Percentiles rank a stretch among this genome's conserved stretches.
phyloP scores from a whole-genome alignment of 1,284 basidiomycete genomes.

The Trichosporon sp. region DNA sequence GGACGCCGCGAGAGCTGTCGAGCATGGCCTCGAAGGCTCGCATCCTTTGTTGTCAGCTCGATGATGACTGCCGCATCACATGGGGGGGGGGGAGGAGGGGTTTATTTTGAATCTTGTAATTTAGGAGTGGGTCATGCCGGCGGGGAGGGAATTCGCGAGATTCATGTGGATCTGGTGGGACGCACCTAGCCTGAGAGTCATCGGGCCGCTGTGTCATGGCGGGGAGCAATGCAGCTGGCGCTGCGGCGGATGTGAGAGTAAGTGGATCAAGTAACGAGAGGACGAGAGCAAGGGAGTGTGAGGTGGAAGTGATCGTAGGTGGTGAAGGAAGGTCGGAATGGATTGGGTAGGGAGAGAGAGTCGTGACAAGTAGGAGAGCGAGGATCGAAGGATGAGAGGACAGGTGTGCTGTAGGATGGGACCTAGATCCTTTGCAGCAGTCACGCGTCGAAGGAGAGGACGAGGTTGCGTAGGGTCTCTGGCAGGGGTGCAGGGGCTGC shows the following conservation, averaged over 20 bases:
- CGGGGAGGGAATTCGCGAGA: background rate
- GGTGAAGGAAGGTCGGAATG: background rate
- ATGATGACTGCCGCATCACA: background rate
- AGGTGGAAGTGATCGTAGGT: background rate
- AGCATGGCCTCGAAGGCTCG: constrained; percentile 52
- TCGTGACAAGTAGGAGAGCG: background rate
- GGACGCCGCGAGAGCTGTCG: constrained; percentile 42
- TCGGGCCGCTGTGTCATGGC: background rate
- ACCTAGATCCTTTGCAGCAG: background rate
- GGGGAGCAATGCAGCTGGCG: background rate
- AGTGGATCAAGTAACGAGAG: background rate
- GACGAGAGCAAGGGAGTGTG: background rate
- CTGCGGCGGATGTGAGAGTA: background rate
- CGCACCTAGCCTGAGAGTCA: constrained; percentile 6
- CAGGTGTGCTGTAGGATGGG: background rate
- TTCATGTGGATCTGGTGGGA: background rate
- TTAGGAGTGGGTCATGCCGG: background rate
- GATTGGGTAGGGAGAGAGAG: background rate
- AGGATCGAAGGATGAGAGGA: background rate
- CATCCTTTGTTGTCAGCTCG: constrained; percentile 35
- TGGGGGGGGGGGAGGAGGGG: background rate
- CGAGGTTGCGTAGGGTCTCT: too few relatives aligned
- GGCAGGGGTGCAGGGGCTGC: background rate
- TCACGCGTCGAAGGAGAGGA: background rate
- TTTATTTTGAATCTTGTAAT: background rate